These are phyloP conservation scores for Beta vulgaris DNA, from an alignment of 148 eudicot species.

Conservation along the genomic window DNA sequence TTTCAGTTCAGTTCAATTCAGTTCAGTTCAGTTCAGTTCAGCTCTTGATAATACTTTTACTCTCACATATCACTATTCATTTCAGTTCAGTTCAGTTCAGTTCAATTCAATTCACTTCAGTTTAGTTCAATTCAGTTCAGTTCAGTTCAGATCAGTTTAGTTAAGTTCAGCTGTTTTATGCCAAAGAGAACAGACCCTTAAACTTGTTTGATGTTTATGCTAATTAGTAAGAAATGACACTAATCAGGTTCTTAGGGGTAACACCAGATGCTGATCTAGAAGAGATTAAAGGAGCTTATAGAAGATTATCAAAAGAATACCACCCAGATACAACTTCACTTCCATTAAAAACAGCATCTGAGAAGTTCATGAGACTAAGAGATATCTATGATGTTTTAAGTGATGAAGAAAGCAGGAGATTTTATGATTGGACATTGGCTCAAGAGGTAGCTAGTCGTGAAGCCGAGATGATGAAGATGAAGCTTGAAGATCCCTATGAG, in stretches of 20 bases:
- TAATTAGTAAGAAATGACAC: background rate
- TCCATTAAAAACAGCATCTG: constrained; percentile 71
- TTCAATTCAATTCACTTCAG: too few relatives aligned
- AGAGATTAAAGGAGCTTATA: constrained; percentile 74
- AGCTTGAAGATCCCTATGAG: constrained; percentile 65
- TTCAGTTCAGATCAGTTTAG: too few relatives aligned
- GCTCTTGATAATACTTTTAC: too few relatives aligned
- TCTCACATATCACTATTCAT: too few relatives aligned
- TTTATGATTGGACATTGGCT: constrained; percentile 83
- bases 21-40: too few relatives aligned
- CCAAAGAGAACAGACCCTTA: too few relatives aligned
- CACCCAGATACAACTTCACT: constrained; percentile 89
- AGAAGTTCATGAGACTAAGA: constrained; percentile 77
- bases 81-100: too few relatives aligned
- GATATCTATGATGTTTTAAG: constrained; percentile 66
- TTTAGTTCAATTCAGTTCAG: too few relatives aligned
- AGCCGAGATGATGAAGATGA: constrained; percentile 71
- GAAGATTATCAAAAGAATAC: constrained; percentile 73
- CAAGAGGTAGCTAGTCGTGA: constrained; percentile 74
- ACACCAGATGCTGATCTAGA: constrained; percentile 68
- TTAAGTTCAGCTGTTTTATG: too few relatives aligned
- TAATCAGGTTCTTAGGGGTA: constrained; percentile 73
- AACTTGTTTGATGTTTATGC: background rate
- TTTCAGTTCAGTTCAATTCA: too few relatives aligned
- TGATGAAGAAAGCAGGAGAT: constrained; percentile 53